phyloP scores from a whole-genome alignment of 164 flowering plant species.

The Dillenia suffruticosa region DNA sequence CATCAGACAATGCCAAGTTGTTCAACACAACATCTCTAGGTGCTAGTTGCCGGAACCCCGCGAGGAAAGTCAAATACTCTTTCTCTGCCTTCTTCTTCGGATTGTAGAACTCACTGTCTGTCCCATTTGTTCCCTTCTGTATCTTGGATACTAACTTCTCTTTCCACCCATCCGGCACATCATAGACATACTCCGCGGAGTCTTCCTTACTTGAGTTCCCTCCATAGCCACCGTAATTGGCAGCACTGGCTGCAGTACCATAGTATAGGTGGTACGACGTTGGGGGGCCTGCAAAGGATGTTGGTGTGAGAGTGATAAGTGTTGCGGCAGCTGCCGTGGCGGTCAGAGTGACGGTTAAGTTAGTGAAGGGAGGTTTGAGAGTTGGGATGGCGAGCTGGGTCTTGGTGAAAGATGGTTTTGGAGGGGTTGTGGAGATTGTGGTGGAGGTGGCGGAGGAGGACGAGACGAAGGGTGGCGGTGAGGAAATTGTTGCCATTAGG shows the following conservation, averaged over 20 bases:
- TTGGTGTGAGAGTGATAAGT: slow-evolving; percentile 30
- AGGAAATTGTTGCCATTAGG: slow-evolving; percentile 56
- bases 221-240: slow-evolving; percentile 93
- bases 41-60: slow-evolving; percentile 70
- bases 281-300: slow-evolving; percentile 44
- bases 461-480: slow-evolving; percentile 41
- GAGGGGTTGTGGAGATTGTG: slow-evolving; percentile 11
- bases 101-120: slow-evolving; percentile 92
- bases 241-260: slow-evolving; percentile 97
- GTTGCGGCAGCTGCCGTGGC: slow-evolving; percentile 26
- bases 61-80: slow-evolving; percentile 79
- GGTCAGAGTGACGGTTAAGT: slow-evolving; percentile 17
- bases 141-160: slow-evolving; percentile 80
- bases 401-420: slow-evolving; percentile 6
- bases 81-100: slow-evolving; percentile 78
- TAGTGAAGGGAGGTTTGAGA: slow-evolving; percentile 14
- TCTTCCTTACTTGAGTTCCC: slow-evolving; percentile 79
- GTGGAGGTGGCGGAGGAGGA: slow-evolving; percentile 17
- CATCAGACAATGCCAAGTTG: slow-evolving; percentile 87
- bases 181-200: slow-evolving; percentile 86
- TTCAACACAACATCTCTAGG: slow-evolving; percentile 64
- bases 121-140: slow-evolving; percentile 94
- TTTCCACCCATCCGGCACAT: slow-evolving; percentile 92
- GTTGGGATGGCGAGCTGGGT: slow-evolving; percentile 10
- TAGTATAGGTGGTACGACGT: slow-evolving; percentile 54